Conservation (phyloP, 2,329 filamentous ascomycete species). For the Penicillium sumatraense region DNA sequence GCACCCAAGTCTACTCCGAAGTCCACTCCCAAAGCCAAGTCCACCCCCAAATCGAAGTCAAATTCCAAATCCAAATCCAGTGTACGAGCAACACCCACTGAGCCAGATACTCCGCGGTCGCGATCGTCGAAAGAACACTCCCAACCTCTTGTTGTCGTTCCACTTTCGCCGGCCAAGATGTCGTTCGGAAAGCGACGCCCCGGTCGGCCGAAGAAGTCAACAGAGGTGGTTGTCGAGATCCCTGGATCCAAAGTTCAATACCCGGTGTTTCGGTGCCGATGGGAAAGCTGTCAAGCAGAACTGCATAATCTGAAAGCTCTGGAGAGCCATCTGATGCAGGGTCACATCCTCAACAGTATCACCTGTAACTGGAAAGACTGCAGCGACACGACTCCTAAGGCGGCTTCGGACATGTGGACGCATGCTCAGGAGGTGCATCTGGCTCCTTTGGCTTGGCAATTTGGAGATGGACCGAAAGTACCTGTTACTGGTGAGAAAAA, state of each 20-base stretch:
- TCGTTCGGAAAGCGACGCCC: slow-evolving; percentile 6
- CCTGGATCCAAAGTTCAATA: slow-evolving; percentile 26
- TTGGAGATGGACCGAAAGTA: slow-evolving; percentile 64
- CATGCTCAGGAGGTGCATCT: slow-evolving; percentile 61
- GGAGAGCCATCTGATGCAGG: slow-evolving; percentile 62
- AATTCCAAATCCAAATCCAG: neutral
- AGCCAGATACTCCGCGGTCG: neutral
- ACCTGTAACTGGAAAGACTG: slow-evolving; percentile 34
- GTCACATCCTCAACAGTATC: slow-evolving; percentile 50
- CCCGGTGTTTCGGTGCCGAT: slow-evolving; percentile 60
- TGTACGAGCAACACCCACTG: neutral
- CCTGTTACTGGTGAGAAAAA: slow-evolving; percentile 60
- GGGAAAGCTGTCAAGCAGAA: slow-evolving; percentile 61
- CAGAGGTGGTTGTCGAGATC: slow-evolving; percentile 20
- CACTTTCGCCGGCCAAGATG: slow-evolving; percentile 18
- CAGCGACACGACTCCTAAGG: slow-evolving; percentile 18
- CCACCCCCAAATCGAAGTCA: neutral
- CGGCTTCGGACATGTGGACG: slow-evolving; percentile 48
- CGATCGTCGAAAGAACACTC: neutral
- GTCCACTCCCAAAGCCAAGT: neutral
- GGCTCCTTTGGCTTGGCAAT: slow-evolving; percentile 57
- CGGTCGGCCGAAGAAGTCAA: slow-evolving; percentile 27
- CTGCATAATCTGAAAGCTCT: slow-evolving; percentile 66
- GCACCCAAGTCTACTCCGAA: neutral
- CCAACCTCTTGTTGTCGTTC: slow-evolving; percentile 17